Conservation (phyloP, 108 stramenopile genomes). For the Skeletonema tropicum region DNA sequence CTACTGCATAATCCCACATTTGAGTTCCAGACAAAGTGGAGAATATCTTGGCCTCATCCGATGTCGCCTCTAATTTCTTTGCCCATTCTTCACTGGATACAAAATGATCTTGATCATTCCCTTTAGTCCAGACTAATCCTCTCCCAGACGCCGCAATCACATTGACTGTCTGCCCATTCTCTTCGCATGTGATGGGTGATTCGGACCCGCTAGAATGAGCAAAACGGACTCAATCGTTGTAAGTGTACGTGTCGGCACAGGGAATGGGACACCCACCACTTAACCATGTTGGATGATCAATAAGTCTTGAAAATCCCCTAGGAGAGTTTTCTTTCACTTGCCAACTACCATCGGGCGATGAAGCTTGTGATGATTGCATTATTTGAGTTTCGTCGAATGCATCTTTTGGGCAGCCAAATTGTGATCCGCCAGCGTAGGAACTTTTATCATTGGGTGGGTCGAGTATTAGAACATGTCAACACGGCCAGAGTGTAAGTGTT, state of each 20-base stretch:
- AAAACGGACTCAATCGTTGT: constrained; percentile 21
- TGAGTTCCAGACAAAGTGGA: background rate
- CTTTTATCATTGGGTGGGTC: constrained; percentile 25
- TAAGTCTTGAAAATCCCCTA: constrained; percentile 19
- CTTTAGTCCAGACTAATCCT: background rate
- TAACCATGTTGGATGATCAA: constrained; percentile 39
- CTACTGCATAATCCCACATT: constrained; percentile 23
- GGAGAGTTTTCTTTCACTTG: constrained; percentile 23
- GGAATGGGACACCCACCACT: constrained; percentile 29
- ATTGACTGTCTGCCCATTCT: constrained; percentile 23
- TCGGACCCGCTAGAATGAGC: no score
- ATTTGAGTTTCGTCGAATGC: constrained; percentile 11
- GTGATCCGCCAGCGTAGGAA: constrained; percentile 22
- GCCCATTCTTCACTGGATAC: constrained; percentile 14
- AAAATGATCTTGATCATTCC: background rate
- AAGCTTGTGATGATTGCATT: constrained; percentile 17
- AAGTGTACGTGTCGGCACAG: constrained; percentile 21
- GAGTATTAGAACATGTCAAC: constrained; percentile 15
- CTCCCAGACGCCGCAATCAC: constrained; percentile 11
- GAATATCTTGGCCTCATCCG: constrained; percentile 15
- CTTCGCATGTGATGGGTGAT: constrained; percentile 5
- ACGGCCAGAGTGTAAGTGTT: constrained; percentile 37
- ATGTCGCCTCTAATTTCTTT: constrained; percentile 13
- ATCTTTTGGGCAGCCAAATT: constrained; percentile 43
- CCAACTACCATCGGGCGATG: background rate